phyloP scores from a whole-genome alignment of 495 filamentous ascomycete genomes.

The Xylaria longipes region DNA sequence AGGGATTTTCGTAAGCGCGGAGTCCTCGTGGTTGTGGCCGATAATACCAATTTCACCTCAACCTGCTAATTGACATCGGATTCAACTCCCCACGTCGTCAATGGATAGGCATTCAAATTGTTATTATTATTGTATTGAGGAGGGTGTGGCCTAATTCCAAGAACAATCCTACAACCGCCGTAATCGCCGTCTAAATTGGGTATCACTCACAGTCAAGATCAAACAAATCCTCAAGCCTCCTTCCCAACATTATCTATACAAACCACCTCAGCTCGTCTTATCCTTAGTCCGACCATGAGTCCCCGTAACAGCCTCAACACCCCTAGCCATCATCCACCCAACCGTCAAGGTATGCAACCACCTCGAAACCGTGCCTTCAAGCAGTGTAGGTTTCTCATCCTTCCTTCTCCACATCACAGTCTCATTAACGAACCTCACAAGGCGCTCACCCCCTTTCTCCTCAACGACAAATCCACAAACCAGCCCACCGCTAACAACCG shows the following conservation, averaged over 20 bases:
- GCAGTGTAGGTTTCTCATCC: constrained; percentile 31
- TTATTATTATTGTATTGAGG: not conserved
- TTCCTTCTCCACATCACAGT: constrained; percentile 41
- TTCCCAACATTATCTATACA: not conserved
- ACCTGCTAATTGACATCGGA: too few relatives aligned
- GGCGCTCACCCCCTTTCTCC: not conserved
- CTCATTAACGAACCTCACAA: constrained; percentile 40
- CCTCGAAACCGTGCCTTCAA: constrained; percentile 35
- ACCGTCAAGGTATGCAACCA: constrained; percentile 40
- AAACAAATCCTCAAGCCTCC: not conserved
- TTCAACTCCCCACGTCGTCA: too few relatives aligned
- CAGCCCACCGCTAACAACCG: constrained; percentile 35
- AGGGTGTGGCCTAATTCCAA: not conserved
- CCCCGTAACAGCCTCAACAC: constrained; percentile 39
- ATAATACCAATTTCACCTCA: too few relatives aligned
- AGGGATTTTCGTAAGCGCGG: too few relatives aligned
- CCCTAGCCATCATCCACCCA: constrained; percentile 42
- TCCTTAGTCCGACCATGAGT: not conserved
- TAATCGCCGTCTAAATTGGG: not conserved
- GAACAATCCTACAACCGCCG: not conserved
- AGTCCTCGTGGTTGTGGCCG: too few relatives aligned
- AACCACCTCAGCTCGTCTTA: not conserved
- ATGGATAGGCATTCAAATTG: not conserved
- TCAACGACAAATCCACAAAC: constrained; percentile 33
- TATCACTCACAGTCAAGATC: constrained; percentile 3